Conservation (phyloP, 1,139 yeast species). For the Hyphopichia burtonii region DNA sequence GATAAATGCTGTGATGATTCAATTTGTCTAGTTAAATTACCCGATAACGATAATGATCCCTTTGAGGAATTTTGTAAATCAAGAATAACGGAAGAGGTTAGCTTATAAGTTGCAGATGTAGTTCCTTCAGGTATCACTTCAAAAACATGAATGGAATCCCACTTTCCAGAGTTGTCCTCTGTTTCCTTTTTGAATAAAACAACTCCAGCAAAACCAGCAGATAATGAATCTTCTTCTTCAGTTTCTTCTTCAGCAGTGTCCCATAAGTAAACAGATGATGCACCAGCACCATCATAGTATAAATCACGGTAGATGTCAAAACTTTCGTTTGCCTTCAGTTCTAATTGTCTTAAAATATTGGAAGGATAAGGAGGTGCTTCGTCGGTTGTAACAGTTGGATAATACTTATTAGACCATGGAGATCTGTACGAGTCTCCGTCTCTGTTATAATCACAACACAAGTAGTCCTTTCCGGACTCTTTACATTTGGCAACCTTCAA, state of each 20-base stretch:
- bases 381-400: slow-evolving; percentile 50
- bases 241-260: slow-evolving; percentile 57
- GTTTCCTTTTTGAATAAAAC: slow-evolving; percentile 76
- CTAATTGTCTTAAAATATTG: slow-evolving; percentile 65
- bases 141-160: slow-evolving; percentile 94
- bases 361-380: slow-evolving; percentile 75
- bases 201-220: slow-evolving; percentile 79
- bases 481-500: slow-evolving; percentile 58
- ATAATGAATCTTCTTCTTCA: slow-evolving; percentile 32
- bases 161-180: slow-evolving; percentile 55
- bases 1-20: slow-evolving; percentile 46
- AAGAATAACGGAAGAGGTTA: slow-evolving; percentile 86
- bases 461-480: slow-evolving; percentile 61
- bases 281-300: slow-evolving; percentile 88
- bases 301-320: slow-evolving; percentile 91
- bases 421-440: slow-evolving; percentile 92
- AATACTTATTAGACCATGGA: slow-evolving; percentile 85
- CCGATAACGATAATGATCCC: slow-evolving; percentile 59
- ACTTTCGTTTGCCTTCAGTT: slow-evolving; percentile 80
- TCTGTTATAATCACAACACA: slow-evolving; percentile 92
- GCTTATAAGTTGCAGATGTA: slow-evolving; percentile 58
- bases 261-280: slow-evolving; percentile 92
- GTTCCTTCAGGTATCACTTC: slow-evolving; percentile 59
- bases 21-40: slow-evolving; percentile 82
- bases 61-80: slow-evolving; percentile 45